Evolutionary conservation across 73 alveolate species (phyloP), one percentile per base, ranked within the genome.

Genomic region (Paramecium pentaurelia): DNA sequence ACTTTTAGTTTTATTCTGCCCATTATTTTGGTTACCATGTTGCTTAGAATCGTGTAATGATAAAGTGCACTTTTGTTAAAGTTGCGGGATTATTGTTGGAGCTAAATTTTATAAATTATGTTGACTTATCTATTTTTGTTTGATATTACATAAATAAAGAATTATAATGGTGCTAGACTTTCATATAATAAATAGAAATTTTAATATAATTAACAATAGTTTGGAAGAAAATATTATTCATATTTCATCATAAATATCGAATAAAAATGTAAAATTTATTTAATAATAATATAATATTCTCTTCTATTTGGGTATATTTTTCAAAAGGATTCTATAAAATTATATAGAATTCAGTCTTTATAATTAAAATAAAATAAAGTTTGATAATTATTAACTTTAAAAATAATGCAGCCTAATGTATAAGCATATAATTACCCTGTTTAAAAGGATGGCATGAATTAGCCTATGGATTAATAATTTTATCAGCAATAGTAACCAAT

Each of bases 21-120:
- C 86, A 22, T 27, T 71, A 38, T 71, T 71, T 37, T 71, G 86
- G 86, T 37, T 71, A 18, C 86, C 86, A 8, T 71, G 86, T 34
- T 28, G 32, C 6, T 12, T 71, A 37, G 18, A 71, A 8, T 5
- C 30, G 10, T 71, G 86, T 37, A 0, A 22, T 0, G 60, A 71
- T 71, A 71, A 18, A 12, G 16, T 71, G 30, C 86, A 71, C 32
- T 16, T 25, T 4, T 71, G 86, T 71, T 38, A 44, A 5, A 34
- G 11, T 34, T 71, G 86, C 32, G 10, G 6, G 8, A 27, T 32
- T 8, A 22, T 3, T 22, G 60, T 30, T 18, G 86, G 86, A 34
- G 0, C 7, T 10, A 30, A 37, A 71, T 3, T 7, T 0, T 71
- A 7, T 37, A 34, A 37, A 8, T 34, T 71, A 20, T 71, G 60